A percentile compares a stretch with the other conserved stretches of the same genome.
These are phyloP conservation scores for Hirschioporus abietinus DNA, from an alignment of 768 basidiomycete species.

Conservation along the genomic window DNA sequence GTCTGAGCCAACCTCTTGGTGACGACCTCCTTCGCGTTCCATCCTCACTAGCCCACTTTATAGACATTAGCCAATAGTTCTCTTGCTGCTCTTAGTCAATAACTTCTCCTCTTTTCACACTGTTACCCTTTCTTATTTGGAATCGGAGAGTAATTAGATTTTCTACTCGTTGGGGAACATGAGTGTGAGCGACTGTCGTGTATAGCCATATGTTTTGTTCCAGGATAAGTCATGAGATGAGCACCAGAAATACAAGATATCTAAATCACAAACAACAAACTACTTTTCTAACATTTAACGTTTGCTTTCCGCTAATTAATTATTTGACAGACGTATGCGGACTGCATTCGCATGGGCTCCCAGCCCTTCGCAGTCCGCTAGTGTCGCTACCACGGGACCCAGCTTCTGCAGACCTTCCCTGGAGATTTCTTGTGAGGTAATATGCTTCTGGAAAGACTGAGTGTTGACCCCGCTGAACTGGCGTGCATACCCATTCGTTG, in stretches of 20 bases:
- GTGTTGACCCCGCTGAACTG: slow-evolving; percentile 99
- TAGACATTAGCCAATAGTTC: background rate
- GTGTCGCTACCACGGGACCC: slow-evolving; percentile 81
- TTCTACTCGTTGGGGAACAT: background rate
- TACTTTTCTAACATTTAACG: slow-evolving; percentile 8
- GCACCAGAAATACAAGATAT: background rate
- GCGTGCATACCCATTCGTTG: slow-evolving; percentile 93
- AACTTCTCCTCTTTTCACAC: background rate
- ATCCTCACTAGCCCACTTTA: background rate
- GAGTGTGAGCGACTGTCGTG: background rate
- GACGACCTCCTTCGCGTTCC: background rate
- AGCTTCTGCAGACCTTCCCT: slow-evolving; percentile 65
- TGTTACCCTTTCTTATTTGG: background rate
- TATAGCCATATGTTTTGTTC: no score
- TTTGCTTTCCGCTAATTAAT: slow-evolving; percentile 9
- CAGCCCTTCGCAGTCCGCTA: slow-evolving; percentile 94
- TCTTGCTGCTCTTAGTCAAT: slow-evolving; percentile 1
- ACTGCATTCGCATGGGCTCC: slow-evolving; percentile 97
- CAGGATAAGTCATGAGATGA: background rate
- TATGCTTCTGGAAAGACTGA: slow-evolving; percentile 95
- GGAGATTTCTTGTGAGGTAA: slow-evolving; percentile 93
- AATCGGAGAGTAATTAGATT: background rate
- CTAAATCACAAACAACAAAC: background rate
- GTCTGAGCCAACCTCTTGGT: slow-evolving; percentile 19
- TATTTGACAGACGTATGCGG: slow-evolving; percentile 57